Percentiles rank a stretch among this genome's conserved stretches.
phyloP scores from a whole-genome alignment of 1,284 basidiomycete genomes.

The Microbotryum intermedium region DNA sequence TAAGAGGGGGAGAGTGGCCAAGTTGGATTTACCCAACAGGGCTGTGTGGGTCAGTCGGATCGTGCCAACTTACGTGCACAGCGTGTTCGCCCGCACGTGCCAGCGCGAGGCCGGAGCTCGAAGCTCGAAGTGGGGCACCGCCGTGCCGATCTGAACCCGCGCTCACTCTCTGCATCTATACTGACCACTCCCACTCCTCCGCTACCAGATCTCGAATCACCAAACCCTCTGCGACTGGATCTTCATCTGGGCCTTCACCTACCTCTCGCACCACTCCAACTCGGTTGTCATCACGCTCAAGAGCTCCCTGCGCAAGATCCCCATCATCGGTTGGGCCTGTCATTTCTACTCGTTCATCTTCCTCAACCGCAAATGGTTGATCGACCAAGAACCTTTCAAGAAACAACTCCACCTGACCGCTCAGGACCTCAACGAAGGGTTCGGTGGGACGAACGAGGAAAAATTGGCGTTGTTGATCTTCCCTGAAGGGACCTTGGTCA shows the following conservation, averaged over 20 bases:
- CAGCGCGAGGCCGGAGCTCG: no score
- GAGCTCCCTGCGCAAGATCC: slow-evolving; percentile 75
- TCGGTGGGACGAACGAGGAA: not conserved
- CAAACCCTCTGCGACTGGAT: slow-evolving; percentile 28
- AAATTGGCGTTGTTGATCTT: slow-evolving; percentile 38
- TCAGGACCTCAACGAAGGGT: not conserved
- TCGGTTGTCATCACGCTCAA: slow-evolving; percentile 83
- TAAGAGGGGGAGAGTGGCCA: slow-evolving; percentile 49
- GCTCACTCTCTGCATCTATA: not conserved
- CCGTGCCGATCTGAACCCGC: slow-evolving; percentile 59
- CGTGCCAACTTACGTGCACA: no score
- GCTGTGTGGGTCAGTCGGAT: slow-evolving; percentile 41
- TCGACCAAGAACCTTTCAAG: slow-evolving; percentile 10
- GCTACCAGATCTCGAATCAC: slow-evolving; percentile 21
- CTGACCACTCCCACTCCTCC: not conserved
- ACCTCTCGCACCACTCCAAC: slow-evolving; percentile 34
- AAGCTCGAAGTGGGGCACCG: slow-evolving; percentile 81
- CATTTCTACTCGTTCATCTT: slow-evolving; percentile 87
- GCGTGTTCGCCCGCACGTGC: no score
- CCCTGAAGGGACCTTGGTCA: slow-evolving; percentile 86
- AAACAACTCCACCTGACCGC: slow-evolving; percentile 12
- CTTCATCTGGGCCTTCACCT: slow-evolving; percentile 28
- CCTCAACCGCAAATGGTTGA: slow-evolving; percentile 43
- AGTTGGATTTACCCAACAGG: slow-evolving; percentile 63
- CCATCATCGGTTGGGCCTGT: slow-evolving; percentile 76